phyloP scores from a whole-genome alignment of 495 filamentous ascomycete genomes.

The Parathielavia appendiculata region DNA sequence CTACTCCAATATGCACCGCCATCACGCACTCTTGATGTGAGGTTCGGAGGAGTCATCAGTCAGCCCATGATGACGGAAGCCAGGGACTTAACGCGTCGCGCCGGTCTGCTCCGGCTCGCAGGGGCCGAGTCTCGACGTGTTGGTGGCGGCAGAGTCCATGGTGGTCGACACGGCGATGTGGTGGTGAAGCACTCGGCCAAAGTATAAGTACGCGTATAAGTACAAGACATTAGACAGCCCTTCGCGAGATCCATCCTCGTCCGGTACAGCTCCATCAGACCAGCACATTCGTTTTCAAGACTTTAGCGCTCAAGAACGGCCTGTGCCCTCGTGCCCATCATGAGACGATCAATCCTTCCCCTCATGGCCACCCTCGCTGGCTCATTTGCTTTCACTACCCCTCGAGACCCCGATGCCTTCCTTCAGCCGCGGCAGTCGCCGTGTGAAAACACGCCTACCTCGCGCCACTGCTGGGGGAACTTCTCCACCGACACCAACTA shows the following conservation, averaged over 20 bases:
- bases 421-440: neutral
- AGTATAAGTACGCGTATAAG: too few relatives aligned
- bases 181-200: too few relatives aligned
- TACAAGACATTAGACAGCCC: neutral
- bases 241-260: too few relatives aligned
- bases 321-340: too few relatives aligned
- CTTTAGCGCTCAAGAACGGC: neutral
- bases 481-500: constrained; percentile 26
- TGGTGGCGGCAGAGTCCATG: too few relatives aligned
- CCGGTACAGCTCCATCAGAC: too few relatives aligned
- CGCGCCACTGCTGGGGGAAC: constrained; percentile 25
- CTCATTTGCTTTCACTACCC: neutral
- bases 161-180: too few relatives aligned
- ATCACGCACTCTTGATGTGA: neutral
- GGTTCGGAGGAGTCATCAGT: constrained; percentile 2
- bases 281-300: neutral
- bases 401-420: neutral
- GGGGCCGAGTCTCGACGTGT: neutral
- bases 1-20: neutral
- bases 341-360: neutral
- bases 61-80: neutral
- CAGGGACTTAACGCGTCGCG: neutral
- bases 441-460: constrained; percentile 19
- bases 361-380: neutral
- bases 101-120: neutral